A percentile compares a stretch with the other conserved stretches of the same genome.
phyloP scores from a whole-genome alignment of 179 eudicot species.

The Heliamphora pulchella region DNA sequence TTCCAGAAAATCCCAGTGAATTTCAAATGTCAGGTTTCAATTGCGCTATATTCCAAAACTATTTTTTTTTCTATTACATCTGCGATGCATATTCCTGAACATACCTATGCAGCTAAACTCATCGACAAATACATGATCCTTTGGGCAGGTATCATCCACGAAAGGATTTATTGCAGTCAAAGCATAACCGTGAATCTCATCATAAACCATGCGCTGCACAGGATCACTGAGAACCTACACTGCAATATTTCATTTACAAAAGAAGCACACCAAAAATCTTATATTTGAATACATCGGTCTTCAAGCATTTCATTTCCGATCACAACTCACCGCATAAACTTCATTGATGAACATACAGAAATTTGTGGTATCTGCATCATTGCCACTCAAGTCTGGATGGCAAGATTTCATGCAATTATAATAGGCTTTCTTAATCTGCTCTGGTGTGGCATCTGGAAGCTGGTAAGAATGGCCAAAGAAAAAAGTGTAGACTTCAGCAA shows the following conservation, averaged over 20 bases:
- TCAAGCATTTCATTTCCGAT: not conserved
- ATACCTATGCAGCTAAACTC: conserved; percentile 98
- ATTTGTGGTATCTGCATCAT: conserved; percentile 74
- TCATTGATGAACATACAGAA: conserved; percentile 97
- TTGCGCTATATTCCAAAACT: not conserved
- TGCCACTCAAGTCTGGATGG: conserved; percentile 95
- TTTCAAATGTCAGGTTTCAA: not conserved
- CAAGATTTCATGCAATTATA: conserved; percentile 95
- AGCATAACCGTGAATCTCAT: conserved; percentile 90
- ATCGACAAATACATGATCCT: conserved; percentile 88
- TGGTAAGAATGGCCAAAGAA: conserved; percentile 20
- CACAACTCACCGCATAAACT: conserved; percentile 59
- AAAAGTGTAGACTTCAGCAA: not conserved
- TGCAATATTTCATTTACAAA: conserved; percentile 8
- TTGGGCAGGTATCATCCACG: conserved; percentile 60
- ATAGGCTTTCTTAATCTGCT: conserved; percentile 85
- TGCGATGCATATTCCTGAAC: not conserved
- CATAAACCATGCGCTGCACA: conserved; percentile 85
- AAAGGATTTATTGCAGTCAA: conserved; percentile 87
- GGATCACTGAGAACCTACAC: conserved; percentile 90
- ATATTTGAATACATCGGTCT: no score
- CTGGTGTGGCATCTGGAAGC: conserved; percentile 92
- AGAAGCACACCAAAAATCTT: not conserved
- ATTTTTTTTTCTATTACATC: not conserved
- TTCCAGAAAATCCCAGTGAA: not conserved